Percentiles rank a stretch among this genome's conserved stretches.
Conservation (phyloP, 2,329 filamentous ascomycete species). For the Sporothrix pallida region DNA sequence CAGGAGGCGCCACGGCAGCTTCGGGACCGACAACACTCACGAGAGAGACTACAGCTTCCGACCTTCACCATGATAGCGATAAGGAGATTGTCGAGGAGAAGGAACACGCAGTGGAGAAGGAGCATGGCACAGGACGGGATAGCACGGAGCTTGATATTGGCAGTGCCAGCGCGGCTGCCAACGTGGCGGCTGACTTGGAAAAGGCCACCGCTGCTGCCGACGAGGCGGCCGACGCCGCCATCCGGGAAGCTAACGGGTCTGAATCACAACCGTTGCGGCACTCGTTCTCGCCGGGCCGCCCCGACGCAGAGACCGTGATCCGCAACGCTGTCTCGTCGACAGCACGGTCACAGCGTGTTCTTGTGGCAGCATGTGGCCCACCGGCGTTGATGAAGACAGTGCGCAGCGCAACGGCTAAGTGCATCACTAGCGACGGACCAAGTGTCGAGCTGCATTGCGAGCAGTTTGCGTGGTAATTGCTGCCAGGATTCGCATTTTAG, state of each 20-base stretch:
- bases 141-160: background rate
- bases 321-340: slow-evolving; percentile 47
- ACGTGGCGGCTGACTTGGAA: slow-evolving; percentile 36
- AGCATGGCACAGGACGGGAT: background rate
- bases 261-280: slow-evolving; percentile 38
- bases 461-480: slow-evolving; percentile 53
- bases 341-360: slow-evolving; percentile 47
- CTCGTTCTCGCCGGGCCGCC: slow-evolving; percentile 48
- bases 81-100: slow-evolving; percentile 23
- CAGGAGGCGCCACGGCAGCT: background rate
- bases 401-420: slow-evolving; percentile 52
- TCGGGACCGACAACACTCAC: background rate
- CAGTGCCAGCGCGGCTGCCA: slow-evolving; percentile 1
- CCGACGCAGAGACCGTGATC: slow-evolving; percentile 50
- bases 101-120: slow-evolving; percentile 23
- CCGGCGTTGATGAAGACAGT: slow-evolving; percentile 52
- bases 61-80: slow-evolving; percentile 22
- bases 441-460: slow-evolving; percentile 59
- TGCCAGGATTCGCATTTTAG: too few relatives aligned
- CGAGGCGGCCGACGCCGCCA: slow-evolving; percentile 26
- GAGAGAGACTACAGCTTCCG: slow-evolving; percentile 5
- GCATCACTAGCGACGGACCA: slow-evolving; percentile 53
- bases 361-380: slow-evolving; percentile 58
- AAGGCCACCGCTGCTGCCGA: slow-evolving; percentile 35
- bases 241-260: slow-evolving; percentile 28